These are phyloP conservation scores for Juglanconis oblonga DNA, from an alignment of 2,329 filamentous ascomycete genomes.

Conservation along the genomic window DNA sequence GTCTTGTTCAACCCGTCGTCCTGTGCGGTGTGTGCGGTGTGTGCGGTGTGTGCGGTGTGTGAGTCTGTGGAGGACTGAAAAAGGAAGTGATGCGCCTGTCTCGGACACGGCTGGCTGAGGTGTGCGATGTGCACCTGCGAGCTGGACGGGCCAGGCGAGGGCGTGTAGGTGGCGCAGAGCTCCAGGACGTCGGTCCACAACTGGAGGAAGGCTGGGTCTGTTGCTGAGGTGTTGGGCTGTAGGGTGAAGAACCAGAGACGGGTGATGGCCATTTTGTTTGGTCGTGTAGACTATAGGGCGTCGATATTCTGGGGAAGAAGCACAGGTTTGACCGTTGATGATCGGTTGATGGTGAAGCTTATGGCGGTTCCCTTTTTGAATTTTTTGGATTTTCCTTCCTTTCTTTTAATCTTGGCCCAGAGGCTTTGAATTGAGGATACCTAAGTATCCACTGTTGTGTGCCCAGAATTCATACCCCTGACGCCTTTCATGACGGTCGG, in stretches of 20 bases:
- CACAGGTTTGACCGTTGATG: not conserved
- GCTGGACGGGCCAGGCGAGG: not conserved
- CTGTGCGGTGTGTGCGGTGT: not conserved
- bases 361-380: not conserved
- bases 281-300: not conserved
- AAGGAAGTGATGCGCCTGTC: conserved; percentile 16
- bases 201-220: conserved; percentile 12
- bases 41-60: not conserved
- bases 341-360: not conserved
- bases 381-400: not conserved
- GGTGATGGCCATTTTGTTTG: conserved; percentile 13
- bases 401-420: not conserved
- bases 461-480: not conserved
- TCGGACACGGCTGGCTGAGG: conserved; percentile 1
- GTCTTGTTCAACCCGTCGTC: not conserved
- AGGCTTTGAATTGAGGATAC: not conserved
- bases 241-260: conserved; percentile 19
- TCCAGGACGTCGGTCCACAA: conserved; percentile 15
- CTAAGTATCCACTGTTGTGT: too few species aligned
- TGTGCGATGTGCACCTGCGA: conserved; percentile 3
- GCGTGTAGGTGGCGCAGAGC: conserved; percentile 16
- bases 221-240: conserved; percentile 1
- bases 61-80: conserved; percentile 2
- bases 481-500: not conserved
- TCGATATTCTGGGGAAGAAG: not conserved